Conservation (phyloP, 2,329 filamentous ascomycete genomes). For the Fusarium hostae region DNA sequence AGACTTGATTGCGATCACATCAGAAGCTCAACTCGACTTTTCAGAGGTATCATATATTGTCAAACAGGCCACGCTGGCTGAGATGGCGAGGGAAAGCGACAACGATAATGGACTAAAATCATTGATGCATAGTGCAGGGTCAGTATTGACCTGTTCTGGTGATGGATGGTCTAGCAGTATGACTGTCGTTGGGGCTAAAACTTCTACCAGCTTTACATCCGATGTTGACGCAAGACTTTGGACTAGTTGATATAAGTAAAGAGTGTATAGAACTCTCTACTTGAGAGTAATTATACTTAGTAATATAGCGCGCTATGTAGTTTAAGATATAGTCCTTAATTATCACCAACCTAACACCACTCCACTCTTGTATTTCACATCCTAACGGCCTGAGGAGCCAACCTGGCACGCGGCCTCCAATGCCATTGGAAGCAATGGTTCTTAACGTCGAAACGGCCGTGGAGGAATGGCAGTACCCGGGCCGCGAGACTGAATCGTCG, state of each 20-base stretch:
- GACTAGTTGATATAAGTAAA: not conserved
- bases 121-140: not conserved
- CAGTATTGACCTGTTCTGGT: not conserved
- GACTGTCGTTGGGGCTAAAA: not conserved
- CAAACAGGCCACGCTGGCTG: not conserved
- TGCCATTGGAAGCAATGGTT: not conserved
- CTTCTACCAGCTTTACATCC: not conserved
- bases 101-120: rapidly evolving
- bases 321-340: not conserved
- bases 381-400: not conserved
- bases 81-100: rapidly evolving
- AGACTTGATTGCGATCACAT: not conserved
- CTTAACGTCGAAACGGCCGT: not conserved
- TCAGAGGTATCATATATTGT: not conserved
- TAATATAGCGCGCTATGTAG: no score
- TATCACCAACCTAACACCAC: not conserved
- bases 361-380: not conserved
- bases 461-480: not conserved
- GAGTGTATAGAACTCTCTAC: rapidly evolving
- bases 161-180: not conserved
- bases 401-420: not conserved
- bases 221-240: not conserved
- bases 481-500: not conserved
- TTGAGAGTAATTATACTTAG: rapidly evolving
- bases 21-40: not conserved